Percentiles rank a stretch among this genome's conserved stretches.
These are phyloP conservation scores for Penicillium sp. DNA, from an alignment of 2,329 filamentous ascomycete species.

Conservation along the genomic window DNA sequence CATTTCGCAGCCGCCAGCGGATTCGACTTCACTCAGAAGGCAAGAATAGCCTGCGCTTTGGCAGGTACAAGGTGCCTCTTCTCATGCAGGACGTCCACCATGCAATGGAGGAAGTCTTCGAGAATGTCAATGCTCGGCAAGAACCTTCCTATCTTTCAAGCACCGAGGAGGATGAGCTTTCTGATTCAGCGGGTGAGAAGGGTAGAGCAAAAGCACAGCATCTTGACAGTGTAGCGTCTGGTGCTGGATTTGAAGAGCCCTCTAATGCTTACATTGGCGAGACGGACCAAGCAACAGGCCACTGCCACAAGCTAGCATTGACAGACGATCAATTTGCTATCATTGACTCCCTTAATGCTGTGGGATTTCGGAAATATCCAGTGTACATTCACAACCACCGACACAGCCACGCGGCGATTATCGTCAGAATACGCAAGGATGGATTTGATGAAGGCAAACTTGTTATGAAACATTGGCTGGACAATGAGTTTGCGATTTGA, in stretches of 20 bases:
- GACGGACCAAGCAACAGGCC: not conserved
- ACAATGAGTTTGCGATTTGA: constrained; percentile 70
- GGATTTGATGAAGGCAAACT: constrained; percentile 75
- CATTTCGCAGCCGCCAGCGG: constrained; percentile 70
- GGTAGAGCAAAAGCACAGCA: not conserved
- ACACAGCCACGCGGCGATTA: constrained; percentile 90
- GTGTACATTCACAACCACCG: constrained; percentile 62
- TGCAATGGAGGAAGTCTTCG: constrained; percentile 77
- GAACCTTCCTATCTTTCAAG: constrained; percentile 69
- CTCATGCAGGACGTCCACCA: constrained; percentile 75
- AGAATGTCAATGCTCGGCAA: constrained; percentile 70
- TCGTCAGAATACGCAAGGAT: constrained; percentile 70
- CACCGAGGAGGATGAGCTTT: constrained; percentile 21
- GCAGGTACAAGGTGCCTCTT: constrained; percentile 74
- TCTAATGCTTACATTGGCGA: not conserved
- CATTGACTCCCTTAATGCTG: constrained; percentile 72
- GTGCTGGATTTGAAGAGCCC: not conserved
- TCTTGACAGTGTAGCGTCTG: not conserved
- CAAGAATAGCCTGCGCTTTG: constrained; percentile 66
- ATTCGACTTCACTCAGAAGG: constrained; percentile 77
- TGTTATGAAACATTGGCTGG: constrained; percentile 80
- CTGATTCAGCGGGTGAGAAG: constrained; percentile 14
- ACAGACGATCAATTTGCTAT: constrained; percentile 81
- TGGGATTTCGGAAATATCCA: constrained; percentile 62
- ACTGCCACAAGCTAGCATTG: constrained; percentile 73